Evolutionary conservation across 495 filamentous ascomycete genomes (phyloP), one percentile per base, ranked within the genome.

Genomic region (Penicillium malachiteum): DNA sequence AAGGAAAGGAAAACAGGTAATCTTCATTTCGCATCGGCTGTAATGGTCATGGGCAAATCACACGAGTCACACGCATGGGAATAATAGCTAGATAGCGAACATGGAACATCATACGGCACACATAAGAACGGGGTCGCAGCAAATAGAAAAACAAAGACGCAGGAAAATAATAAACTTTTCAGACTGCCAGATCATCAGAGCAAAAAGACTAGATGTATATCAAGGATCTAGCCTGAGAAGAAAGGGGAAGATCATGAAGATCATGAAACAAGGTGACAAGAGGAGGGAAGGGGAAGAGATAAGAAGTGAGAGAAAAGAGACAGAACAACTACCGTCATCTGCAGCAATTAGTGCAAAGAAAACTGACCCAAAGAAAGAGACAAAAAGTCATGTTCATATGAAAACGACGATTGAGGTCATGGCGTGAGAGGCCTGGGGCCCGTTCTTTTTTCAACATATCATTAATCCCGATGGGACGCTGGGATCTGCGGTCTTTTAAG

Each of bases 11-110:
- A 59, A 66, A 54, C 54, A 58, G 56, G 56, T 61, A 60, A 55
- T 67, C 60, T 64, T 65, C 63, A 67, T 71, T 68, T 67, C 68
- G 66, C 65, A 68, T 69, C 70, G 62, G 71, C 71, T 68, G 62
- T 70, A 67, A 69, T 66, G 65, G 67, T 75, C 69, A 71, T 69
- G 60, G 64, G 65, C 67, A 71, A 64, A 71, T 70, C 64, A 70
- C 65, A 61, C 60, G 62, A 66, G 62, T 72, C 66, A 67, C 58
- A 56, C 67, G 64, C 60, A 68, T 66, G 69, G 60, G 69, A 70
- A 73, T 71, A 70, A 63, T 62, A 73, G 65, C 63, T 71, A 60
- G 62, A 64, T 68, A 70, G 65, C 60, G 59, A 67, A 66, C 31
- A 60, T 32, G 16, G 40, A 33, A 52, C 18, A 56, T 54, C 54